Evolutionary conservation across 179 eudicot species (phyloP).

Genomic region (Spinacia oleracea): DNA sequence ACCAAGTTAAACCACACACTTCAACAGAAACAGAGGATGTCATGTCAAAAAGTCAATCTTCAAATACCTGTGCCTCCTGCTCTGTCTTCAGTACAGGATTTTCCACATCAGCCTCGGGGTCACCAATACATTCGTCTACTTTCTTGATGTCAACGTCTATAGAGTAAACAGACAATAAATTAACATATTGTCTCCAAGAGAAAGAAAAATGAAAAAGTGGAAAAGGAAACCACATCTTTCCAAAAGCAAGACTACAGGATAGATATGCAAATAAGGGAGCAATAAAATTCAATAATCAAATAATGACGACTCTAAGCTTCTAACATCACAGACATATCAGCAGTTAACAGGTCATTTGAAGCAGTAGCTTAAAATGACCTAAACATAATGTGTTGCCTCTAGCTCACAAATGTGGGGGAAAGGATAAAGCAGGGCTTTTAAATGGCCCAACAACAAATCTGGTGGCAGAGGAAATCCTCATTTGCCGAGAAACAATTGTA

Average conservation of each 20-base stretch:
- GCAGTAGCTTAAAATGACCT: not conserved
- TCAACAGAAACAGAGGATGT: not conserved
- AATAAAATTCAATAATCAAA: not conserved
- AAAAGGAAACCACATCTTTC: not conserved
- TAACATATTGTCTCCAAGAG: slow-evolving; percentile 5
- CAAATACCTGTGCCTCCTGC: slow-evolving; percentile 66
- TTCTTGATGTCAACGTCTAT: slow-evolving; percentile 61
- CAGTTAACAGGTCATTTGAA: not conserved
- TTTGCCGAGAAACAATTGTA: not conserved
- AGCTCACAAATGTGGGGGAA: not conserved
- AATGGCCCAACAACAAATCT: not conserved
- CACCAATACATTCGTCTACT: slow-evolving; percentile 64
- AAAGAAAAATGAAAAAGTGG: not conserved
- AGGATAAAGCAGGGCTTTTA: not conserved
- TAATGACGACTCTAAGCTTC: not conserved
- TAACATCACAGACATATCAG: not conserved
- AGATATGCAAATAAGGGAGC: not conserved
- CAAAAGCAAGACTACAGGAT: not conserved
- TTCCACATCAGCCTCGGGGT: slow-evolving; percentile 57
- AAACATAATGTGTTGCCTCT: not conserved
- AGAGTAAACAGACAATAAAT: slow-evolving; percentile 5
- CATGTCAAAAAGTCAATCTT: not conserved
- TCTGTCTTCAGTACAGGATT: slow-evolving; percentile 67
- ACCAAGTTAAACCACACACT: not conserved
- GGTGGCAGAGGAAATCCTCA: not conserved